These are phyloP conservation scores for Paracoccidioides lutzii DNA, from an alignment of 2,329 filamentous ascomycete species.

Conservation along the genomic window DNA sequence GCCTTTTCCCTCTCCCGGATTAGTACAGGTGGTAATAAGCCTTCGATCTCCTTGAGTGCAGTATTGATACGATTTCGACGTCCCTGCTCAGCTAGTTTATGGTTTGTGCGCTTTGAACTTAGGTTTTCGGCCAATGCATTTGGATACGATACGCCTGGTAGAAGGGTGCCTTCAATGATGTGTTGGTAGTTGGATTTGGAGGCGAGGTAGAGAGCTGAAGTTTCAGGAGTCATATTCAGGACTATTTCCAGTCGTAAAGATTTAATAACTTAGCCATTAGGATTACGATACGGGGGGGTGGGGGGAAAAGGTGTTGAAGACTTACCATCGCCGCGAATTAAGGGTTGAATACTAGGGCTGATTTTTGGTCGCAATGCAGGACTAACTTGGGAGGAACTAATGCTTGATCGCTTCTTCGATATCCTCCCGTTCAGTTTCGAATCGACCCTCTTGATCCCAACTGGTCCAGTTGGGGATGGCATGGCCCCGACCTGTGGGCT, in stretches of 20 bases:
- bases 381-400: conserved; percentile 63
- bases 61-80: conserved; percentile 90
- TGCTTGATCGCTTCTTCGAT: conserved; percentile 57
- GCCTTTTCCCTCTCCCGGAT: conserved; percentile 26
- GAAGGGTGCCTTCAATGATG: conserved; percentile 80
- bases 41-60: conserved; percentile 81
- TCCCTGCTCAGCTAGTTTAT: conserved; percentile 96
- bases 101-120: conserved; percentile 90
- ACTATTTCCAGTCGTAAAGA: background rate
- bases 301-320: conserved; percentile 15
- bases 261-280: background rate
- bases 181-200: conserved; percentile 98
- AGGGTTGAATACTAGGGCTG: conserved; percentile 84
- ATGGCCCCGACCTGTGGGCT: conserved; percentile 44
- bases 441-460: conserved; percentile 31
- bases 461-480: conserved; percentile 37
- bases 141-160: conserved; percentile 82
- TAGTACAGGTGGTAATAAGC: conserved; percentile 54
- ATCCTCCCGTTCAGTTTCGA: conserved; percentile 39
- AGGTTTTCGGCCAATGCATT: conserved; percentile 84
- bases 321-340: conserved; percentile 59
- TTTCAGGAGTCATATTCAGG: conserved; percentile 40
- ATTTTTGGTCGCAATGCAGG: conserved; percentile 80
- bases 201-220: conserved; percentile 63
- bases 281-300: conserved; percentile 1